Evolutionary conservation across 768 basidiomycete species (phyloP), one percentile per base, ranked within the genome.

Genomic region (Phylloporus arenicola): DNA sequence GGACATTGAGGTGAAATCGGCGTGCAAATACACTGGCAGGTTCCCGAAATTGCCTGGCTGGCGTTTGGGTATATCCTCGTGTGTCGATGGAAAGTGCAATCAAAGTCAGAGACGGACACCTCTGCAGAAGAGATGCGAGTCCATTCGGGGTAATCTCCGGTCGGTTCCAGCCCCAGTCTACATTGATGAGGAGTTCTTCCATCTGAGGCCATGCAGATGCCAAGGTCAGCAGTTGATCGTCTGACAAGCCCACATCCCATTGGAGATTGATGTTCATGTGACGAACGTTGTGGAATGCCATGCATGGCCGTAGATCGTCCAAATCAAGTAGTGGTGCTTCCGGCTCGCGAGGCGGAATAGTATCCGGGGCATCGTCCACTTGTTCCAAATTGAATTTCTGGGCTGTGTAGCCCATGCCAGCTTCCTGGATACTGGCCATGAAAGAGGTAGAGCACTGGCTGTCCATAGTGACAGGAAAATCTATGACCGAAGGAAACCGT

Each of bases 11-110:
- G 13, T 11, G 10, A 11, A 43, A 31, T 3, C 19, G 2, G 8
- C 9, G 4, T 11, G 8, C 11, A 25, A 24, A 6, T 13, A 19
- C 16, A 11, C 17, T 6, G 3, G 17, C 12, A 1, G 13, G 4
- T n/a, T 5, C 11, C 8, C 4, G 16, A 3, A 17, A 17, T 25
- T 16, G 46, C 8, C 4, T 40, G 13, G 31, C 25, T 2, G 45
- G 48, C 7, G n/a, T 4, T 34, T 33, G 10, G 1, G 34, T 35
- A 20, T 40, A 47, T 8, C 29, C 45, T 0, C 48, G 34, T 1
- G 54, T 53, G 25, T 56, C 55, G 16, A 58, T 33, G n/a, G 35
- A 51, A 14, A 58, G 38, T 13, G 16, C n/a, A 10, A 57, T 5
- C 0, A 2, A 2, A 0, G 2, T 8, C 33, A 54, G 27, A 2